Base-by-base conservation (phyloP, 2,329 filamentous ascomycete genomes). In the Chrysoporthe deuterocubensis region DNA sequence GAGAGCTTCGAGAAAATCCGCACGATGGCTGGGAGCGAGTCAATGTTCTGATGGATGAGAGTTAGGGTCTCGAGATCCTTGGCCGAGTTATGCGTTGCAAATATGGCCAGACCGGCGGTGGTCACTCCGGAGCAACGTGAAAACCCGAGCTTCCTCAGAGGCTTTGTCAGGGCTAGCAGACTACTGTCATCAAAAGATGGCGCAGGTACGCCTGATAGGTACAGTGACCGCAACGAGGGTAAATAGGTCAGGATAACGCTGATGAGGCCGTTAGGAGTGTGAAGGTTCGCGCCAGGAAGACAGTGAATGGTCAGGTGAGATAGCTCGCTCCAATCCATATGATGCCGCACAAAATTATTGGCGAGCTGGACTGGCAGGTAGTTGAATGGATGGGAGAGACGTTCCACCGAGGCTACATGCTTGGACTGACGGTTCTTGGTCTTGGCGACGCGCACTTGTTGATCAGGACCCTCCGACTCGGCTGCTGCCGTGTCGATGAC, bases 271-370 rank as follows among this genome's bases (percentile, higher is more conserved):
- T 65, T 59, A n/a, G 82, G 78, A 0, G 87, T 84, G 0, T 84
- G 81, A 5, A 89, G 76, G 1, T 82, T 84, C 1, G 85, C 85
- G 1, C 85, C 86, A 0, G 85, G 83, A 9, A 84, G 79, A 71
- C 86, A 89, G 73, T 90, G 86, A 48, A 91, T 81, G 2, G 87
- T 83, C 26, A 91, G 75, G 1, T 82, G 87, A 46, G 82, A 80
- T 4, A 91, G 79, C n/a, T 82, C 76, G 13, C 78, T 74, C 89
- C 88, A 90, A 71, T 83, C 81, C 43, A 79, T 75, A 74, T 90
- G 87, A 59, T 83, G 79, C 46, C 75, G 72, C 52, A 77, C 66
- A 56, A 78, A 79, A n/a, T 67, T 71, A 57, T 71, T 72, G 43
- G 72, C 76, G 64, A 82, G 72, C 44, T 80, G 78, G 7, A 78